phyloP scores from a whole-genome alignment of 805 yeast species.

The Wickerhamiella occidentalis region DNA sequence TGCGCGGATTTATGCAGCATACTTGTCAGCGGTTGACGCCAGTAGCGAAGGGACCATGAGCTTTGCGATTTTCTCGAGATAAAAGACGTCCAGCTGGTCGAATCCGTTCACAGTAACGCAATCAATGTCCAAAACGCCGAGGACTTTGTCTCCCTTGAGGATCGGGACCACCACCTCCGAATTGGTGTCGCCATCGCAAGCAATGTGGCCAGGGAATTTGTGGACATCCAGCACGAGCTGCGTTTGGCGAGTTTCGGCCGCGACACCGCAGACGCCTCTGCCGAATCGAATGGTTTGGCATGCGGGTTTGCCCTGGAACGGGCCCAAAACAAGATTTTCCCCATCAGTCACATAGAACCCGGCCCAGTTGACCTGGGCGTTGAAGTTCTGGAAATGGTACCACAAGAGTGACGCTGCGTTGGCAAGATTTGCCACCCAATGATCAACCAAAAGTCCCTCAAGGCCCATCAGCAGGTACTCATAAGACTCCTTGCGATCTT shows the following conservation, averaged over 20 bases:
- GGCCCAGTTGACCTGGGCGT: constrained; percentile 66
- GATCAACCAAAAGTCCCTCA: constrained; percentile 49
- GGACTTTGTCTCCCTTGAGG: constrained; percentile 30
- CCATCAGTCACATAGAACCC: constrained; percentile 64
- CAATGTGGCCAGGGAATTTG: constrained; percentile 81
- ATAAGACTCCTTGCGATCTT: constrained; percentile 36
- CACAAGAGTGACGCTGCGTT: constrained; percentile 79
- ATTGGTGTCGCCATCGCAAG: constrained; percentile 90
- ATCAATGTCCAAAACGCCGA: constrained; percentile 83
- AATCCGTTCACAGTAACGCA: constrained; percentile 57
- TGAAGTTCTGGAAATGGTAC: constrained; percentile 58
- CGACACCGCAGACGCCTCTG: constrained; percentile 84
- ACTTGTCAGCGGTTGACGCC: neutral
- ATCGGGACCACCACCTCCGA: constrained; percentile 92
- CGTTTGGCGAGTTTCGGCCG: constrained; percentile 47
- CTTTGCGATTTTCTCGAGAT: constrained; percentile 47
- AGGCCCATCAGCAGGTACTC: constrained; percentile 49
- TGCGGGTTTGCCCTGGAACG: constrained; percentile 94
- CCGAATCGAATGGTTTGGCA: constrained; percentile 75
- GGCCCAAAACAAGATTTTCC: constrained; percentile 60
- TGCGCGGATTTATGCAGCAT: constrained; percentile 12
- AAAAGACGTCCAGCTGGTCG: constrained; percentile 44
- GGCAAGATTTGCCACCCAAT: constrained; percentile 85
- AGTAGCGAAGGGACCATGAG: constrained; percentile 32
- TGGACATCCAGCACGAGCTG: constrained; percentile 73